Evolutionary conservation across 441 rosid genomes (phyloP), one percentile per base, ranked within the genome.

Genomic region (Aleurites moluccanus): DNA sequence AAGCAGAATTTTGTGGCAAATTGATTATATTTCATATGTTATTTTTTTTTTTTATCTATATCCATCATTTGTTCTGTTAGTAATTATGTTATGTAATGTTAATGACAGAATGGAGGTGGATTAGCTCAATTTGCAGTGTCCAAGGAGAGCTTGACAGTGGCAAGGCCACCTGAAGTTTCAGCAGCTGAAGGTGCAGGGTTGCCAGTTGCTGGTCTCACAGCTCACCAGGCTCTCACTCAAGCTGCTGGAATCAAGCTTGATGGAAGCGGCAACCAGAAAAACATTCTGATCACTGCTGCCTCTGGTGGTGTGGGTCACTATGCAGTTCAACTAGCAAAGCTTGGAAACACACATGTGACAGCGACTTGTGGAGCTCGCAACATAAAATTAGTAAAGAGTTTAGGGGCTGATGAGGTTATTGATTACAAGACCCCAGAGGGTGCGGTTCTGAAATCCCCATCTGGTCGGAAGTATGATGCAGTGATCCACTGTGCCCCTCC

Each of bases 241-340:
- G 71, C 84, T 33, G 91, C 90, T 0, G 97, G 91, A 47, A 28
- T 90, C 73, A 89, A 86, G 70, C 88, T 92, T 1, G 96, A 90
- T 28, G 89, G 90, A 72, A 89, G 86, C 10, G 88, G 88, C 10
- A 38, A 81, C 69, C 83, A 76, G 73, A 83, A 72, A 49, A 90
- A 92, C 83, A 80, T 93, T 72, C 81, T 92, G 33, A 75, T 93
- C 73, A 90, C 96, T 6, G 92, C 98, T 67, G 94, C 92, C 60
- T 93, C 97, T 1, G 97, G 97, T 23, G 94, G 96, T 0, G 98
- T 93, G 7, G 96, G 96, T 40, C 97, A 90, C 70, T 92, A 89
- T 15, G 92, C 92, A 0, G 92, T 91, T 70, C 97, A 91, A 73
- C 71, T 93, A 2, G 97, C 96, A 18, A 93, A 93, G 81, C 88